Conservation (phyloP, 768 basidiomycete genomes). For the Cubamyces sp. region DNA sequence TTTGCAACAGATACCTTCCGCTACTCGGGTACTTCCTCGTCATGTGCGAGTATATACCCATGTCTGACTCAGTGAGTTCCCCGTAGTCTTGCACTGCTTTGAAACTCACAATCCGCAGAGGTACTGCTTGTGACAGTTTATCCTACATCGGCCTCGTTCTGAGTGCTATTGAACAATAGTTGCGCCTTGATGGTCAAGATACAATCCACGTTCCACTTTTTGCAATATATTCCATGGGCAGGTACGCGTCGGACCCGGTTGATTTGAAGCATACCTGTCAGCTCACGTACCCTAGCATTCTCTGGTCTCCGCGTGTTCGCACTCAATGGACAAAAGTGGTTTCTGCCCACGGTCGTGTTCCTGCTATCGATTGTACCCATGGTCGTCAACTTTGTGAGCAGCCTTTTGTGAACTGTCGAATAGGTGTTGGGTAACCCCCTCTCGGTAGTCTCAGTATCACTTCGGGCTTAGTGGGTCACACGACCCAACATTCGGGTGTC, state of each 20-base stretch:
- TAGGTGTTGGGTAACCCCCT: no score
- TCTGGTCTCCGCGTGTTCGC: not conserved
- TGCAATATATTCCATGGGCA: not conserved
- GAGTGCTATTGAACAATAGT: not conserved
- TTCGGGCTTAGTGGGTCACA: not conserved
- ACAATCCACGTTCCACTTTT: not conserved
- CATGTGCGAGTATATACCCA: not conserved
- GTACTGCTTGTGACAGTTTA: not conserved
- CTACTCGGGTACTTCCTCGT: not conserved
- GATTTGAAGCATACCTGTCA: no score
- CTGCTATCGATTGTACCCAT: not conserved
- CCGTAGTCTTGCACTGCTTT: no score
- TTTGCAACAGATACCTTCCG: constrained; percentile 15
- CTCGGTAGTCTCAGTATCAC: no score
- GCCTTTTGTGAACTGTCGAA: not conserved
- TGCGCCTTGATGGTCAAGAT: not conserved
- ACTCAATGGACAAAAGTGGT: not conserved
- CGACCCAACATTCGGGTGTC: not conserved
- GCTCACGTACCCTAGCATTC: not conserved
- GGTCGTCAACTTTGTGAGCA: not conserved
- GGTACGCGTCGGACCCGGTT: not conserved
- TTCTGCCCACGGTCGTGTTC: not conserved
- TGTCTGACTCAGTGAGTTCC: not conserved
- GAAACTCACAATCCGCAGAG: not conserved
- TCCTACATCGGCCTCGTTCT: not conserved